phyloP scores from a whole-genome alignment of 2,329 filamentous ascomycete genomes.

The Chaetomiaceae sp. region DNA sequence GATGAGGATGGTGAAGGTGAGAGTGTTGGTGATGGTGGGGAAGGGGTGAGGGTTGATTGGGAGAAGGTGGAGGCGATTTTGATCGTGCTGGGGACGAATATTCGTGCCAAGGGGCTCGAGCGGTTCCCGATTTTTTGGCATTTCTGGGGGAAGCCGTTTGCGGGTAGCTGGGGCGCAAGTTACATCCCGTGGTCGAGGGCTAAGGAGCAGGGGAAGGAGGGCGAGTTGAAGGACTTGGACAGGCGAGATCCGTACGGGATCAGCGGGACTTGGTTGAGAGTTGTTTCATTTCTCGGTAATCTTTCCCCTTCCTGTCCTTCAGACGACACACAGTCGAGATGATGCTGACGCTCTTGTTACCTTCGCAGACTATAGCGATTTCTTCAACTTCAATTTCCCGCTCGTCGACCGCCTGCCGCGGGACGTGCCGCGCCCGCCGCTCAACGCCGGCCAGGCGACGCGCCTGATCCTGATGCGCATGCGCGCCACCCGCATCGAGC shows the following conservation, averaged over 20 bases:
- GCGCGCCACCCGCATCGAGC: conserved; percentile 53
- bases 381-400: conserved; percentile 65
- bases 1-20: not conserved
- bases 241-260: conserved; percentile 63
- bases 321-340: too few species aligned
- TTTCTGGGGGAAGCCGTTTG: conserved; percentile 52
- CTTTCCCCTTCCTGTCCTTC: not conserved
- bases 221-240: conserved; percentile 40
- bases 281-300: conserved; percentile 31
- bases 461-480: conserved; percentile 65
- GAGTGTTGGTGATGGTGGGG: conserved; percentile 39
- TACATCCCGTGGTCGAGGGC: conserved; percentile 35
- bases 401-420: conserved; percentile 33
- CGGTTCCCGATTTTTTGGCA: conserved; percentile 41
- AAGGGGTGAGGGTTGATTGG: conserved; percentile 57
- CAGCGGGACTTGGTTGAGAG: conserved; percentile 64
- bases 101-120: conserved; percentile 42
- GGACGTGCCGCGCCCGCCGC: conserved; percentile 43
- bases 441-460: conserved; percentile 60
- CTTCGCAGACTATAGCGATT: conserved; percentile 58
- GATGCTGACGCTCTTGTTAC: not conserved
- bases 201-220: conserved; percentile 7
- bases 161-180: conserved; percentile 47
- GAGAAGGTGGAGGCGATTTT: conserved; percentile 72
- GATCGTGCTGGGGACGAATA: conserved; percentile 60